A percentile compares a stretch with the other conserved stretches of the same genome.
phyloP scores from a whole-genome alignment of 306 rosid genomes.

The Dalbergia cochinchinensis region DNA sequence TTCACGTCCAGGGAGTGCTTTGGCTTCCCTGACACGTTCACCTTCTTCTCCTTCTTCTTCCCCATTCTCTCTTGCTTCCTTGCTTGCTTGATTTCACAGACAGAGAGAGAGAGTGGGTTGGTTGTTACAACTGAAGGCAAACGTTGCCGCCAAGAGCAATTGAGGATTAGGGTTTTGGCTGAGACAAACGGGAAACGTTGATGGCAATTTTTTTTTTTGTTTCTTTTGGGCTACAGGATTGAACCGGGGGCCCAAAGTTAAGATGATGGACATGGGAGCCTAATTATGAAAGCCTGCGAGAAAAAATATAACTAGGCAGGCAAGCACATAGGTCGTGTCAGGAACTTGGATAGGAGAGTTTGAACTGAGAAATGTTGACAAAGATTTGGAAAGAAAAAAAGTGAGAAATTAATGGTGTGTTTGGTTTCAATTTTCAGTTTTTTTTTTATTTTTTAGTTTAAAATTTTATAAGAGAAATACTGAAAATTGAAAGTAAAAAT shows the following conservation, averaged over 20 bases:
- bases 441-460: too few relatives aligned
- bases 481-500: too few relatives aligned
- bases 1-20: slow-evolving; percentile 91
- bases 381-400: too few relatives aligned
- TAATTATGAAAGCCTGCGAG: not conserved
- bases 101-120: not conserved
- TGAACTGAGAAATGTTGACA: too few relatives aligned
- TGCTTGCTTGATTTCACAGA: too few relatives aligned
- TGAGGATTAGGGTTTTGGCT: not conserved
- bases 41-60: slow-evolving; percentile 79
- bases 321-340: too few relatives aligned
- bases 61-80: slow-evolving; percentile 53
- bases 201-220: not conserved
- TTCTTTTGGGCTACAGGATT: not conserved
- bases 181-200: not conserved
- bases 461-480: too few relatives aligned
- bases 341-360: too few relatives aligned
- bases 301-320: too few relatives aligned
- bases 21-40: slow-evolving; percentile 81
- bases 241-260: too few relatives aligned
- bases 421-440: too few relatives aligned
- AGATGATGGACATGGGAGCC: not conserved
- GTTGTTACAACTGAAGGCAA: not conserved
- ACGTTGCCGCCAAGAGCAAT: not conserved
- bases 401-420: too few relatives aligned